A percentile compares a stretch with the other conserved stretches of the same genome.
These are phyloP conservation scores for Coix lacrymajobi DNA, from an alignment of 176 grass and related monocot genomes.

Conservation along the genomic window DNA sequence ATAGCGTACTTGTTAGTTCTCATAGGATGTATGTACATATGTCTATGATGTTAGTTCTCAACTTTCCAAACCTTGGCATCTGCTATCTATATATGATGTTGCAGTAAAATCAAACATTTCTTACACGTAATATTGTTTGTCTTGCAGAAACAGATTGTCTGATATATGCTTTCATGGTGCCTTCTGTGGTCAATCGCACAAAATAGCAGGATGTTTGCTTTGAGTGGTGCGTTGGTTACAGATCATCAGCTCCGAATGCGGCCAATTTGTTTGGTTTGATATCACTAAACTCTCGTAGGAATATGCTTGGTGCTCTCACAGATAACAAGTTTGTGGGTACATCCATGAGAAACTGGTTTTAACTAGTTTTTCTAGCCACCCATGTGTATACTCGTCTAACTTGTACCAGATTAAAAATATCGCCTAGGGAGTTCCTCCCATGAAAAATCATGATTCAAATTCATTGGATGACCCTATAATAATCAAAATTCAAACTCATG, in stretches of 20 bases:
- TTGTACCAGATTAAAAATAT: neutral
- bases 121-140: neutral
- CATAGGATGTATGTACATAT: neutral
- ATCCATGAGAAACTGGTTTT: neutral
- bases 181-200: neutral
- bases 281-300: neutral
- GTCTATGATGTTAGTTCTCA: slow-evolving; percentile 5
- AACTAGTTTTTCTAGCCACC: neutral
- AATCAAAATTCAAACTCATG: no score
- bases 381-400: neutral
- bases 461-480: neutral
- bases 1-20: neutral
- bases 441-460: neutral
- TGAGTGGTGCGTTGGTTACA: neutral
- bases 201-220: neutral
- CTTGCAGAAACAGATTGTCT: neutral
- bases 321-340: neutral
- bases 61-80: neutral
- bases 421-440: no score
- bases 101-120: neutral
- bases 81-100: neutral
- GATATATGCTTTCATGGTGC: neutral
- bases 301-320: neutral
- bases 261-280: neutral
- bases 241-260: neutral